Conservation (phyloP, 306 rosid genomes). For the Neltuma alba region DNA sequence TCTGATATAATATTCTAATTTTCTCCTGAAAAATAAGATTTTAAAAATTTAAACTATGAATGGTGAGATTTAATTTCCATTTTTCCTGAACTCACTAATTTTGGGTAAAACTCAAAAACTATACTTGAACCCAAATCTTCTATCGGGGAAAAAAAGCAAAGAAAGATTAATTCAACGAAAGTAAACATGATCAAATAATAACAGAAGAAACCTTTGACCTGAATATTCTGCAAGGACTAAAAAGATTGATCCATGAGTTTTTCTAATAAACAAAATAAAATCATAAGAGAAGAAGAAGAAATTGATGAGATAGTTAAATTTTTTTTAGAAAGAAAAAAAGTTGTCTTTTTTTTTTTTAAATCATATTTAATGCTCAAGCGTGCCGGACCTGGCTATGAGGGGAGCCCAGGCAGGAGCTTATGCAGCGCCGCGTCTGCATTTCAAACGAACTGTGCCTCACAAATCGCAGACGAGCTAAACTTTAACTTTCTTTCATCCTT, state of each 20-base stretch:
- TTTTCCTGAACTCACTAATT: neutral
- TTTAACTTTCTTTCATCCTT: neutral
- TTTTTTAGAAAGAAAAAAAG: neutral
- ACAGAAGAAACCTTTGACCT: neutral
- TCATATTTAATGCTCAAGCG: neutral
- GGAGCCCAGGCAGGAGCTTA: too few relatives aligned
- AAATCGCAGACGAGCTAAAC: neutral
- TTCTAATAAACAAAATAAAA: neutral
- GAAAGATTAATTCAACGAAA: neutral
- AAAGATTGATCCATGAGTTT: neutral
- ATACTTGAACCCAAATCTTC: neutral
- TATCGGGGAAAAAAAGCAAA: neutral
- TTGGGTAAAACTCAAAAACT: neutral
- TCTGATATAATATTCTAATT: too few relatives aligned
- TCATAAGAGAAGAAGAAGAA: neutral
- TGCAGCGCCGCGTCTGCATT: neutral
- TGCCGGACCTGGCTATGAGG: neutral
- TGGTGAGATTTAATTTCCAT: neutral
- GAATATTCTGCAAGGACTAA: neutral
- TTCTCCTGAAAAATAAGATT: too few relatives aligned
- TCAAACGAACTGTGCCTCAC: neutral
- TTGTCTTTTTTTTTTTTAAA: too few relatives aligned
- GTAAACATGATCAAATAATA: neutral
- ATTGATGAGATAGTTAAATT: neutral
- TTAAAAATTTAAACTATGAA: neutral